Percentiles rank a stretch among this genome's conserved stretches.
Evolutionary conservation across 2,329 filamentous ascomycete species (phyloP).

Genomic region (Zalaria sp.): DNA sequence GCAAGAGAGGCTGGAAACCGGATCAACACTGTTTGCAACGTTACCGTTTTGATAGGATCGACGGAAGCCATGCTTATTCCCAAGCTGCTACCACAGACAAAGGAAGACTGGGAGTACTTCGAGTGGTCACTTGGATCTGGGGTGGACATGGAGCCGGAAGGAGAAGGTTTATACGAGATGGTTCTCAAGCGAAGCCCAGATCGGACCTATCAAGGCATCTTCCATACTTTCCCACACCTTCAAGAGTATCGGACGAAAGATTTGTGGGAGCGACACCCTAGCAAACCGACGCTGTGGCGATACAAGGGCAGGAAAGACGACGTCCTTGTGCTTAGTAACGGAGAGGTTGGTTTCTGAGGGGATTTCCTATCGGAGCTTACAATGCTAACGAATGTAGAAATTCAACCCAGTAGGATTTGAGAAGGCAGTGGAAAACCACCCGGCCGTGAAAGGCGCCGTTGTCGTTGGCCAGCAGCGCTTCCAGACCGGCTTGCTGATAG

Average conservation of each 20-base stretch:
- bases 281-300: constrained; percentile 12
- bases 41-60: constrained; percentile 7
- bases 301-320: constrained; percentile 16
- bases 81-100: constrained; percentile 7
- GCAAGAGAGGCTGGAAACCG: constrained; percentile 5
- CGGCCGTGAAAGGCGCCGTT: constrained; percentile 15
- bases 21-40: constrained; percentile 1
- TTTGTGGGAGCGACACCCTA: constrained; percentile 14
- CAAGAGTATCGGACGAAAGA: constrained; percentile 16
- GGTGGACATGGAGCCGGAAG: constrained; percentile 5
- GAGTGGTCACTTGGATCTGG: constrained; percentile 10
- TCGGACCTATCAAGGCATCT: constrained; percentile 12
- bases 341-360: constrained; percentile 5
- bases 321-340: constrained; percentile 16
- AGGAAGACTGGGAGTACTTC: constrained; percentile 8
- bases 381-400: constrained; percentile 5
- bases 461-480: constrained; percentile 18
- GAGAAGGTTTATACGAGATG: constrained; percentile 19
- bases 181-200: constrained; percentile 20
- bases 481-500: constrained; percentile 17
- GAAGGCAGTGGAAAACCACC: constrained; percentile 12
- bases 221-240: constrained; percentile 17
- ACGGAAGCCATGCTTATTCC: constrained; percentile 8
- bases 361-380: no score
- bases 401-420: constrained; percentile 13